Evolutionary conservation across 495 filamentous ascomycete genomes (phyloP), one percentile per base, ranked within the genome.

Genomic region (Xylaria sp.): DNA sequence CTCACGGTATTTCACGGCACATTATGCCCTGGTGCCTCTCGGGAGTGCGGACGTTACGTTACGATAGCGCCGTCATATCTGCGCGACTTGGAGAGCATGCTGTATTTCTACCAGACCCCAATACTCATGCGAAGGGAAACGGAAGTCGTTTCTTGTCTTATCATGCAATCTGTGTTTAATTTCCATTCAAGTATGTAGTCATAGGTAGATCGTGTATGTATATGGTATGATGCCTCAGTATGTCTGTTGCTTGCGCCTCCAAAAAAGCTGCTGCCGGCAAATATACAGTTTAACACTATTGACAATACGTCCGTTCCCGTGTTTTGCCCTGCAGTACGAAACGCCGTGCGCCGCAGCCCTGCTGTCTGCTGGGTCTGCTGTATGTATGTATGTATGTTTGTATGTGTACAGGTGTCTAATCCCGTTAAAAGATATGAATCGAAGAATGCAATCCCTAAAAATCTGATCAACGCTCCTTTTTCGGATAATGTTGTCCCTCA

Each of bases 401-500:
- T 29, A 14, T 31, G 19, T 41, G 21, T 68, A 46, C 26, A 58
- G n/a, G n/a, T 44, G 26, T 46, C 40, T 44, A 35, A 52, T 7
- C 24, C 48, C 21, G 48, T 52, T 24, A 31, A 55, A 5, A n/a
- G 7, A n/a, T 15, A 15, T 5, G 9, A 37, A n/a, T 21, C n/a
- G 19, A 35, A 6, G 15, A 55, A 29, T 55, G 24, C 52, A 3
- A 37, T 3, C 35, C n/a, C n/a, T n/a, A n/a, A 37, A 37, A 55
- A 29, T 17, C 24, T 3, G 19, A 15, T 59, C 12, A 59, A 9
- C 11, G 31, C 57, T 1, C 35, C 12, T 43, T 62, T 15, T 12
- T 29, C 37, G 4, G 15, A 15, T 65, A 50, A 29, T 26, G 37
- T 7, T 43, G 24, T 15, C 69, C 76, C 26, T 79, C 76, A n/a